These are phyloP conservation scores for Kwoniella newhampshirensis DNA, from an alignment of 768 basidiomycete species.

Conservation along the genomic window DNA sequence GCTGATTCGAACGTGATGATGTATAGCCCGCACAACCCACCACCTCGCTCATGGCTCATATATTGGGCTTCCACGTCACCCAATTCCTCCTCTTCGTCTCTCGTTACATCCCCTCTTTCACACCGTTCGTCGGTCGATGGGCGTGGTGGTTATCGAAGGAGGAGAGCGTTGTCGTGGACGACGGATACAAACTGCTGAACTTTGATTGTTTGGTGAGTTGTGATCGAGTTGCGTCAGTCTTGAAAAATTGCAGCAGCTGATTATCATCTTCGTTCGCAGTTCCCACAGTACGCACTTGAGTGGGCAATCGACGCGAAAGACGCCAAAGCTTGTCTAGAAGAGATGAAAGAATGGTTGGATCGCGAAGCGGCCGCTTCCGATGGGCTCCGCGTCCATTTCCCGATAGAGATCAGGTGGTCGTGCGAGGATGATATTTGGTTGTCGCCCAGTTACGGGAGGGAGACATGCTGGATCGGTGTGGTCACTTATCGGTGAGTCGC, in stretches of 20 bases:
- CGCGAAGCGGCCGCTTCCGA: slow-evolving; percentile 65
- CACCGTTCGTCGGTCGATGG: slow-evolving; percentile 60
- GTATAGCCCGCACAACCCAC: slow-evolving; percentile 36
- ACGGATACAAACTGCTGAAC: slow-evolving; percentile 82
- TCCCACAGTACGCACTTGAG: slow-evolving; percentile 90
- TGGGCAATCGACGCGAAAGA: slow-evolving; percentile 81
- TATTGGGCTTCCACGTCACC: slow-evolving; percentile 76
- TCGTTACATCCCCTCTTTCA: slow-evolving; percentile 64
- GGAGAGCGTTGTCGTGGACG: slow-evolving; percentile 66
- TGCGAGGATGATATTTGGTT: slow-evolving; percentile 90
- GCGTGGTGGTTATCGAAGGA: slow-evolving; percentile 64
- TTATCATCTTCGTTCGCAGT: slow-evolving; percentile 60
- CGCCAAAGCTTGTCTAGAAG: slow-evolving; percentile 67
- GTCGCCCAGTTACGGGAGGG: slow-evolving; percentile 75
- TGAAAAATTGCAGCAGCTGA: no score
- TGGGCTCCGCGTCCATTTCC: slow-evolving; percentile 85
- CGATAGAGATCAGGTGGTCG: slow-evolving; percentile 87
- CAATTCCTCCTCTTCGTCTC: slow-evolving; percentile 80
- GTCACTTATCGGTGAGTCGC: slow-evolving; percentile 85
- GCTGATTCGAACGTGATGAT: neutral
- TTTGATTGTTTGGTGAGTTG: slow-evolving; percentile 80
- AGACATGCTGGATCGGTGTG: slow-evolving; percentile 93
- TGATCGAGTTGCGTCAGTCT: neutral
- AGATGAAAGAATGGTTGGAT: slow-evolving; percentile 70
- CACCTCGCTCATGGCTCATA: slow-evolving; percentile 54